Evolutionary conservation across 805 yeast genomes (phyloP).

Genomic region (Starmerella cellae): DNA sequence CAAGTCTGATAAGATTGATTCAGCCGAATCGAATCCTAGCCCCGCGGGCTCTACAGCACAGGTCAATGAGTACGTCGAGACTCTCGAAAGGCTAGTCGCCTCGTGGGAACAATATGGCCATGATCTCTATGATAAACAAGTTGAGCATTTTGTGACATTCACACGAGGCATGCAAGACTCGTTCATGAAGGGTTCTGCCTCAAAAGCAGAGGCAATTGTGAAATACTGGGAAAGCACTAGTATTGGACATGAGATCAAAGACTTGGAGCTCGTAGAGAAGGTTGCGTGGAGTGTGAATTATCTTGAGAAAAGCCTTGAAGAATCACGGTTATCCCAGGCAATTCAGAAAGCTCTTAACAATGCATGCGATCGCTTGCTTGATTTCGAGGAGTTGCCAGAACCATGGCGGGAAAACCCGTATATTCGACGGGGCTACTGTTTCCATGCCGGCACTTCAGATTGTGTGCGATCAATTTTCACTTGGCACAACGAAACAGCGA

Average conservation of each 20-base stretch:
- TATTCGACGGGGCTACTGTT: constrained; percentile 74
- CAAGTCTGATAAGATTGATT: too few relatives aligned
- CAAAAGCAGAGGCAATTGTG: constrained; percentile 26
- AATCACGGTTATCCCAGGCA: constrained; percentile 19
- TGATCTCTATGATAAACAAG: constrained; percentile 23
- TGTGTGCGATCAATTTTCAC: constrained; percentile 49
- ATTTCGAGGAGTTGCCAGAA: constrained; percentile 77
- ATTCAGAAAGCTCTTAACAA: constrained; percentile 20
- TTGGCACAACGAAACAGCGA: constrained; percentile 76
- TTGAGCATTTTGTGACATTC: constrained; percentile 22
- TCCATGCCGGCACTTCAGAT: constrained; percentile 47
- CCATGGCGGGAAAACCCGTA: constrained; percentile 89
- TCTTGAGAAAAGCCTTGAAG: constrained; percentile 28
- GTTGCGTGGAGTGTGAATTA: constrained; percentile 23
- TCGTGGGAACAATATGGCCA: constrained; percentile 27
- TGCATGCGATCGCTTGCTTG: constrained; percentile 38
- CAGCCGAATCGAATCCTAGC: neutral
- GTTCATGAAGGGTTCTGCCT: constrained; percentile 25
- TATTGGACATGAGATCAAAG: constrained; percentile 21
- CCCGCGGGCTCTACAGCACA: neutral
- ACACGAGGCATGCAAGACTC: constrained; percentile 24
- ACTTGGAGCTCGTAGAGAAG: constrained; percentile 19
- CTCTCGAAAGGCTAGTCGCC: constrained; percentile 17
- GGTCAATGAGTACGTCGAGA: constrained; percentile 2
- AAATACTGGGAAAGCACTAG: constrained; percentile 22